phyloP scores from a whole-genome alignment of 2,329 filamentous ascomycete genomes.

The Herpotrichia juniperi region DNA sequence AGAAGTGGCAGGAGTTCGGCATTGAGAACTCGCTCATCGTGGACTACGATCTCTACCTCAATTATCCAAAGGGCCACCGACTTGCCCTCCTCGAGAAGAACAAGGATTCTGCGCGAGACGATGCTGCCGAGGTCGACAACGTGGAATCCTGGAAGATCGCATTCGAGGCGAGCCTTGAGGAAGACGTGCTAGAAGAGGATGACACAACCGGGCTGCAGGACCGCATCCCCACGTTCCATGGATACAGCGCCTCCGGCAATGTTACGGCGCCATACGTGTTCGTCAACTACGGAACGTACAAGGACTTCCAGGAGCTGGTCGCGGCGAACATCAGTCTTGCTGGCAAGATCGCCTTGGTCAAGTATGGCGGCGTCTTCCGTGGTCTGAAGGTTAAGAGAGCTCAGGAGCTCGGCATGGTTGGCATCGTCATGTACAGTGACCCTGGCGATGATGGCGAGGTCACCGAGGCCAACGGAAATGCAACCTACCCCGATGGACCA shows the following conservation, averaged over 20 bases:
- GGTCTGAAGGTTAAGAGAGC: constrained; percentile 93
- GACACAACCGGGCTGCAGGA: constrained; percentile 74
- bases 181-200: constrained; percentile 85
- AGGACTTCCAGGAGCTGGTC: constrained; percentile 82
- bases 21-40: constrained; percentile 52
- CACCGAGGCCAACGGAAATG: constrained; percentile 80
- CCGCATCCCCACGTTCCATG: constrained; percentile 88
- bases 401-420: constrained; percentile 87
- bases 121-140: constrained; percentile 30
- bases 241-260: constrained; percentile 91
- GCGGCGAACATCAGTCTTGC: constrained; percentile 75
- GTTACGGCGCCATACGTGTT: constrained; percentile 87
- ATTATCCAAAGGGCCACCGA: constrained; percentile 56
- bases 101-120: constrained; percentile 62
- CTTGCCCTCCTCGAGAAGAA: constrained; percentile 51
- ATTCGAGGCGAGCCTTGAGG: constrained; percentile 82
- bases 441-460: constrained; percentile 85
- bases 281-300: constrained; percentile 87
- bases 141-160: constrained; percentile 62
- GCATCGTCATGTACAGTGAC: constrained; percentile 83
- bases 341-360: constrained; percentile 86
- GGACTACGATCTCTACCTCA: constrained; percentile 58
- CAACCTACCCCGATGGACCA: constrained; percentile 82
- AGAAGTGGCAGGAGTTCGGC: constrained; percentile 57
- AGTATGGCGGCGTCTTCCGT: constrained; percentile 86